A percentile compares a stretch with the other conserved stretches of the same genome.
Evolutionary conservation across 768 basidiomycete species (phyloP).

Genomic region (Ramaria sp.): DNA sequence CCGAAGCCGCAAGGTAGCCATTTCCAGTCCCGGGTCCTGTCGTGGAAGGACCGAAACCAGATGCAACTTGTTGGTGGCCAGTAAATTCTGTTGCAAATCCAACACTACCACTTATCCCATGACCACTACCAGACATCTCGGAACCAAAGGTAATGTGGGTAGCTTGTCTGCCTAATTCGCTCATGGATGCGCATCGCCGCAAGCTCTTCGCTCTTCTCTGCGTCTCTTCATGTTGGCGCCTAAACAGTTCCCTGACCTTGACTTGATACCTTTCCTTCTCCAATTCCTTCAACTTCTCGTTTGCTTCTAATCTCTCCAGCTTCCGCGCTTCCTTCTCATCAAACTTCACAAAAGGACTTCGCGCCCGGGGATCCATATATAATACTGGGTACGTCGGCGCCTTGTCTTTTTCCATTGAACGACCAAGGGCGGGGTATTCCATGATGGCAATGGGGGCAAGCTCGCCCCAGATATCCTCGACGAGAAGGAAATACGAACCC

Average conservation of each 20-base stretch:
- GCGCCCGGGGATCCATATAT: conserved; percentile 60
- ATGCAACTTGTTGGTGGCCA: conserved; percentile 25
- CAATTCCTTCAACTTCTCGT: conserved; percentile 31
- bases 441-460: conserved; percentile 76
- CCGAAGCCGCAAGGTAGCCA: conserved; percentile 81
- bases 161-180: conserved; percentile 38
- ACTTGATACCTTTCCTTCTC: conserved; percentile 24
- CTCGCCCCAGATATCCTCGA: conserved; percentile 83
- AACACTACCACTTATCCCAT: conserved; percentile 33
- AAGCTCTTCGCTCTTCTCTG: conserved; percentile 37
- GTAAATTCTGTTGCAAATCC: conserved; percentile 57
- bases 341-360: conserved; percentile 67
- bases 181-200: conserved; percentile 66
- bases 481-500: conserved; percentile 66
- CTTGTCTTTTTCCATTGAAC: conserved; percentile 35
- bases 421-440: conserved; percentile 57
- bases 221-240: conserved; percentile 19
- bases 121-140: conserved; percentile 23
- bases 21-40: conserved; percentile 22
- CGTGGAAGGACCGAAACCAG: conserved; percentile 21
- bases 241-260: conserved; percentile 18
- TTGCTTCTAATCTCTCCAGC: conserved; percentile 41
- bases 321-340: conserved; percentile 63
- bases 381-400: conserved; percentile 74
- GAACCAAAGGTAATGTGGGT: conserved; percentile 36